phyloP scores from a whole-genome alignment of 345 rosid genomes.

The Sisymbrium irio region DNA sequence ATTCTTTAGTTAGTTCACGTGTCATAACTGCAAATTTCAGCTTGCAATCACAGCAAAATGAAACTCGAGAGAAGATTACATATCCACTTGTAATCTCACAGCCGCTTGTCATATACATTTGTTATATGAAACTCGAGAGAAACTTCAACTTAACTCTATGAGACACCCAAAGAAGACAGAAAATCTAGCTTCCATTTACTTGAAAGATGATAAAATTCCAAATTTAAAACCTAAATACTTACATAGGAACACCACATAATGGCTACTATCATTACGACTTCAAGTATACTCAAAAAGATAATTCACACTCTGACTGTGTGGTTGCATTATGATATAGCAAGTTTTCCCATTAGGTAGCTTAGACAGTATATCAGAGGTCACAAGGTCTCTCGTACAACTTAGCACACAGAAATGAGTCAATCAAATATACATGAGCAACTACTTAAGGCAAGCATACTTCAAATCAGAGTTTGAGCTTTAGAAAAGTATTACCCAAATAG shows the following conservation, averaged over 20 bases:
- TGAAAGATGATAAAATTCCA: not conserved
- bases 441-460: not conserved
- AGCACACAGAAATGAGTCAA: not conserved
- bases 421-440: no score
- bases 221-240: not conserved
- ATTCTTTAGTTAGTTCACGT: slow-evolving; percentile 6
- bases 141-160: not conserved
- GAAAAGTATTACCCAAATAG: slow-evolving; percentile 95
- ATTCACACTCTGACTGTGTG: not conserved
- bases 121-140: not conserved
- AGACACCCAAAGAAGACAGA: not conserved
- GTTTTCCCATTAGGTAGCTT: not conserved
- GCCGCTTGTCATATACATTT: not conserved
- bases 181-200: not conserved
- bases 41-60: slow-evolving; percentile 1
- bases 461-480: slow-evolving; percentile 6
- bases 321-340: not conserved
- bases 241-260: not conserved
- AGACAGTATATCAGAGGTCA: no score
- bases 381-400: no score
- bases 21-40: not conserved
- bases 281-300: no score
- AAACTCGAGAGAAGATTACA: no score
- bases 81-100: not conserved
- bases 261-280: no score